Percentiles rank a stretch among this genome's conserved stretches.
phyloP scores from a whole-genome alignment of 768 basidiomycete species.

The Crucibulum laeve region DNA sequence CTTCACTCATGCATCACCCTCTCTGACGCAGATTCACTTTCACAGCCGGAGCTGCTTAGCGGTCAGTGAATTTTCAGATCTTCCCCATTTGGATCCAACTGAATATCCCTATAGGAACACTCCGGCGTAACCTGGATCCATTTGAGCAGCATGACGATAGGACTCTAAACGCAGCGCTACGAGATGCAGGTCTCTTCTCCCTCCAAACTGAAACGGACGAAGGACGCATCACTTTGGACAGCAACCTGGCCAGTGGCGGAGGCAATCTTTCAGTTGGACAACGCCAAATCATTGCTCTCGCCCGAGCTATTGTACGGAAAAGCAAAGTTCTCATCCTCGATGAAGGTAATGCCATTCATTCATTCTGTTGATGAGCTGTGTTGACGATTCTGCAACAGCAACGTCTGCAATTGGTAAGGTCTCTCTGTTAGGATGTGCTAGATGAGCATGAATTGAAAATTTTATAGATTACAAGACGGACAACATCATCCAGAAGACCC shows the following conservation, averaged over 20 bases:
- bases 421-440: constrained; percentile 22
- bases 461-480: constrained; percentile 51
- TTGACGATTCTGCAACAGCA: constrained; percentile 15
- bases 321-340: constrained; percentile 56
- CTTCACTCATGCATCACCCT: background rate
- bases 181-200: constrained; percentile 27
- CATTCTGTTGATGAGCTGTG: constrained; percentile 53
- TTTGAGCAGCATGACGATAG: constrained; percentile 48
- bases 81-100: background rate
- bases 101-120: constrained; percentile 28
- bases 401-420: constrained; percentile 39
- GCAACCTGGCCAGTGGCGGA: constrained; percentile 42
- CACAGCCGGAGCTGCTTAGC: constrained; percentile 39
- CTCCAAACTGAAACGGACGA: constrained; percentile 34
- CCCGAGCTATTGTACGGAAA: constrained; percentile 50
- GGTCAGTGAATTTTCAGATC: background rate
- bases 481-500: constrained; percentile 60
- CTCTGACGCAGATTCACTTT: background rate
- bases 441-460: constrained; percentile 17
- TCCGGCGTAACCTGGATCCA: constrained; percentile 57
- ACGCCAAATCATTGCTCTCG: constrained; percentile 59
- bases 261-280: constrained; percentile 68
- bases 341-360: constrained; percentile 38
- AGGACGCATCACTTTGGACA: constrained; percentile 41
- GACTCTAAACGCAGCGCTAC: constrained; percentile 24